phyloP scores from a whole-genome alignment of 352 stramenopile species.

The Phytophthora pluvialis region DNA sequence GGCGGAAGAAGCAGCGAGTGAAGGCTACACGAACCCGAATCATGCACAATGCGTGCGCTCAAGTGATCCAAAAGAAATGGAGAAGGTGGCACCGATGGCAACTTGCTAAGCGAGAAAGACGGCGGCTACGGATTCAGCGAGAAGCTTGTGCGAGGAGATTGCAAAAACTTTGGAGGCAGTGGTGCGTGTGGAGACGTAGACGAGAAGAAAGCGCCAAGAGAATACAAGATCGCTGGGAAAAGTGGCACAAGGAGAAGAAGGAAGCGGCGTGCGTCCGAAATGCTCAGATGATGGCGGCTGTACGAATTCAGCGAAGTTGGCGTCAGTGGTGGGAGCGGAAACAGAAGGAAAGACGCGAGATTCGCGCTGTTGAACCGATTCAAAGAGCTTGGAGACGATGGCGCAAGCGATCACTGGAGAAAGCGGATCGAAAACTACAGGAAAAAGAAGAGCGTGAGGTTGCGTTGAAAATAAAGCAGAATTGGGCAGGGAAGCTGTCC shows the following conservation, averaged over 20 bases:
- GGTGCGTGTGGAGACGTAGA: conserved; percentile 3
- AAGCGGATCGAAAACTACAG: background rate
- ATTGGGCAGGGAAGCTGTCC: conserved; percentile 12
- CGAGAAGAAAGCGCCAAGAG: conserved; percentile 13
- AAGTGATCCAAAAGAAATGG: conserved; percentile 28
- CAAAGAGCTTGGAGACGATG: conserved; percentile 27
- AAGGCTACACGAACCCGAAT: conserved; percentile 21
- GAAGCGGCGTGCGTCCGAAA: conserved; percentile 9
- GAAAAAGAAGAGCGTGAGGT: conserved; percentile 13
- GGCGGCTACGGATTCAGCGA: conserved; percentile 13
- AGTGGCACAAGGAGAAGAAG: conserved; percentile 11
- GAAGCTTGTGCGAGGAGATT: conserved; percentile 20
- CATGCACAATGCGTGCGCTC: conserved; percentile 21
- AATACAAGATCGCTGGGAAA: conserved; percentile 12
- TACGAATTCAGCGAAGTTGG: conserved; percentile 12
- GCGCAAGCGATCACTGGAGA: conserved; percentile 1
- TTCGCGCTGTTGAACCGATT: conserved; percentile 7
- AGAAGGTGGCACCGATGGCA: conserved; percentile 18
- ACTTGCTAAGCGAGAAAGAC: conserved; percentile 6
- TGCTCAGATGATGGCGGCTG: conserved; percentile 5
- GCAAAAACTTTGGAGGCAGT: conserved; percentile 23
- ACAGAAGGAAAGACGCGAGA: background rate
- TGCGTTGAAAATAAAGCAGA: conserved; percentile 18
- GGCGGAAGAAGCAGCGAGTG: conserved; percentile 10
- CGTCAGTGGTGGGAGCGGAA: background rate